Conservation (phyloP, 768 basidiomycete genomes). For the Leccinum barrowsii region DNA sequence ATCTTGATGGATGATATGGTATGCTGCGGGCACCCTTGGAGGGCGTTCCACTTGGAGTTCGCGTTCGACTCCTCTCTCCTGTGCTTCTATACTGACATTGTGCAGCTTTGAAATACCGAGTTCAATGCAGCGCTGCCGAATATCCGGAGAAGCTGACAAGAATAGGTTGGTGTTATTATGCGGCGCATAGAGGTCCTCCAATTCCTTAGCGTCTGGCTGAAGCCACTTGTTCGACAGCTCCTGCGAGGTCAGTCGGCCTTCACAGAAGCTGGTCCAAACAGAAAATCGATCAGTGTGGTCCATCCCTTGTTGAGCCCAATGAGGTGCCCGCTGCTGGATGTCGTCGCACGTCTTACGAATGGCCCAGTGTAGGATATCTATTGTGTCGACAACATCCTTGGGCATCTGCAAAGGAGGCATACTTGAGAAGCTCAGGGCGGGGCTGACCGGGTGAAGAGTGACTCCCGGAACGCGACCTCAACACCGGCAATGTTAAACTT, state of each 20-base stretch:
- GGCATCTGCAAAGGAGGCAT: not conserved
- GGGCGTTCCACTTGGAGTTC: not conserved
- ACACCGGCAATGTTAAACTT: too few relatives aligned
- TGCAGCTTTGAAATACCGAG: slow-evolving; percentile 23
- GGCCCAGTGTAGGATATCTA: slow-evolving; percentile 43
- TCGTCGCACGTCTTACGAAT: slow-evolving; percentile 43
- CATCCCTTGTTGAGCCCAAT: slow-evolving; percentile 44
- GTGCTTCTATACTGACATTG: slow-evolving; percentile 35
- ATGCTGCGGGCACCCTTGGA: not conserved
- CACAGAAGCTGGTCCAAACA: slow-evolving; percentile 20
- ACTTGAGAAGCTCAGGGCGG: too few relatives aligned
- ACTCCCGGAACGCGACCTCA: too few relatives aligned
- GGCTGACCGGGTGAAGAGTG: too few relatives aligned
- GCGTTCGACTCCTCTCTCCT: slow-evolving; percentile 36
- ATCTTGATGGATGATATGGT: slow-evolving; percentile 1
- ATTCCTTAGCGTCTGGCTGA: slow-evolving; percentile 36
- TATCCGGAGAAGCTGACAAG: slow-evolving; percentile 4
- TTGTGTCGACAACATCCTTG: slow-evolving; percentile 7
- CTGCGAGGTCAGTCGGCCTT: slow-evolving; percentile 1
- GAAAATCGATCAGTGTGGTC: slow-evolving; percentile 31
- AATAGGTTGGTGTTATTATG: not conserved
- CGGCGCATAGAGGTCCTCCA: slow-evolving; percentile 26
- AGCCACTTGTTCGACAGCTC: slow-evolving; percentile 32
- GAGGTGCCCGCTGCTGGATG: slow-evolving; percentile 37
- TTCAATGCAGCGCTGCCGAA: slow-evolving; percentile 23